Evolutionary conservation across 139 green algal genomes (phyloP).

Genomic region (Micractinium sp.): DNA sequence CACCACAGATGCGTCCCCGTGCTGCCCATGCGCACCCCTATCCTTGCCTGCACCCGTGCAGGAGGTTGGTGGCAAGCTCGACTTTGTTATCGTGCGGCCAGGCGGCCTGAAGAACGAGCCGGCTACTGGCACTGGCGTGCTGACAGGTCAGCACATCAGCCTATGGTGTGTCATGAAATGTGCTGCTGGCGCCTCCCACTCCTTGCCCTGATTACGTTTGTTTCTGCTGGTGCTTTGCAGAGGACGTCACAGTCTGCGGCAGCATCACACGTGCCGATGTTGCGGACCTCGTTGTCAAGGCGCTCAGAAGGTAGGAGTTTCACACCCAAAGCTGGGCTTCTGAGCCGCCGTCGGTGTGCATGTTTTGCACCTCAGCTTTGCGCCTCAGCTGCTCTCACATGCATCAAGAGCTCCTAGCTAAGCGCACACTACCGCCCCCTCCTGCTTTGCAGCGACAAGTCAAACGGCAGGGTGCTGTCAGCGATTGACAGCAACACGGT

Average conservation of each 20-base stretch:
- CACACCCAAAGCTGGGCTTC: not conserved
- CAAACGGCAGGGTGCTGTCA: slow-evolving; percentile 78
- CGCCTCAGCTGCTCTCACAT: not conserved
- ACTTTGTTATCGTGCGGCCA: slow-evolving; percentile 91
- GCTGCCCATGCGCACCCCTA: not conserved
- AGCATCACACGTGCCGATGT: slow-evolving; percentile 90
- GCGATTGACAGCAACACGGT: slow-evolving; percentile 70
- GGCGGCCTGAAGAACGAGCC: slow-evolving; percentile 91
- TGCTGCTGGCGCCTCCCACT: not conserved
- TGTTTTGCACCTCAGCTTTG: not conserved
- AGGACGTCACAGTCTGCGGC: slow-evolving; percentile 80
- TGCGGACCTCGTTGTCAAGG: slow-evolving; percentile 81
- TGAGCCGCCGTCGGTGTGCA: not conserved
- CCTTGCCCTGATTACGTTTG: not conserved
- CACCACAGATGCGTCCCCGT: too few species aligned
- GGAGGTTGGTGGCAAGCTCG: slow-evolving; percentile 60
- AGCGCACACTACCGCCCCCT: not conserved
- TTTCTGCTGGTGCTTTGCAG: slow-evolving; percentile 6
- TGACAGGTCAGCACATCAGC: slow-evolving; percentile 60
- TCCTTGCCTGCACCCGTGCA: not conserved
- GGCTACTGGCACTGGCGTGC: slow-evolving; percentile 80
- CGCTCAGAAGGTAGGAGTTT: slow-evolving; percentile 45
- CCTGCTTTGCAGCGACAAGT: slow-evolving; percentile 58
- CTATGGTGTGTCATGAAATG: not conserved
- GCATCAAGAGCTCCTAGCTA: not conserved